Base-by-base conservation (phyloP, 2,329 filamentous ascomycete genomes). In the Aureobasidium zeae region DNA sequence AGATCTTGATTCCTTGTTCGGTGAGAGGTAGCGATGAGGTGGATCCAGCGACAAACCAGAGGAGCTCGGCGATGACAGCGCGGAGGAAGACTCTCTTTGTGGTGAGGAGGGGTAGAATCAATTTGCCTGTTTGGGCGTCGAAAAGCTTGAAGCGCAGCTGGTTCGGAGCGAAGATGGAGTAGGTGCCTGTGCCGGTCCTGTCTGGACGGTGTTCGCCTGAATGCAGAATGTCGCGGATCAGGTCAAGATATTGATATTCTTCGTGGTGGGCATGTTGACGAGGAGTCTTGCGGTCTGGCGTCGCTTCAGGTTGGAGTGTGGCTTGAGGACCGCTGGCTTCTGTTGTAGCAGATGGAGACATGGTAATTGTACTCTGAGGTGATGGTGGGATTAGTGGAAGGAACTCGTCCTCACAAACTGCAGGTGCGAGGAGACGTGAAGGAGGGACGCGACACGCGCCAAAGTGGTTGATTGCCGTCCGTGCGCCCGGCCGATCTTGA, bases 71-170 rank as follows among this genome's bases (percentile, higher is more conserved):
- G 50, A 96, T 72, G 37, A 98, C 83, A 55, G 88, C 89, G 48
- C 85, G 83, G 22, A 85, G 76, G 66, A 95, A 96, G 55, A 98
- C 91, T 53, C 91, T 86, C 64, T 98, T 98, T 2, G 91, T 98
- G 4, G 91, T 98, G 13, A 98, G 80, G 53, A 98, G 85, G 17
- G 91, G 91, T 15, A 98, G 76, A 54, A 95, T 72, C 2, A 82
- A 79, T 10, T 65, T 67, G n/a, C 58, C 48, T n/a, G 38, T 25
- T 38, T 56, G 55, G 26, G 67, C 63, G 44, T 76, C 72, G 50
- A 81, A 83, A 51, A 98, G 83, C 32, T 74, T 72, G 72, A 96
- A 98, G 58, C 86, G 88, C 36, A 96, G 75, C 24, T 87, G 86
- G 1, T 76, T 73, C 1, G 91, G 89, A 2, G 86, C 89, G 56